These are phyloP conservation scores for Lactifluus volemus DNA, from an alignment of 768 basidiomycete genomes.

Conservation along the genomic window DNA sequence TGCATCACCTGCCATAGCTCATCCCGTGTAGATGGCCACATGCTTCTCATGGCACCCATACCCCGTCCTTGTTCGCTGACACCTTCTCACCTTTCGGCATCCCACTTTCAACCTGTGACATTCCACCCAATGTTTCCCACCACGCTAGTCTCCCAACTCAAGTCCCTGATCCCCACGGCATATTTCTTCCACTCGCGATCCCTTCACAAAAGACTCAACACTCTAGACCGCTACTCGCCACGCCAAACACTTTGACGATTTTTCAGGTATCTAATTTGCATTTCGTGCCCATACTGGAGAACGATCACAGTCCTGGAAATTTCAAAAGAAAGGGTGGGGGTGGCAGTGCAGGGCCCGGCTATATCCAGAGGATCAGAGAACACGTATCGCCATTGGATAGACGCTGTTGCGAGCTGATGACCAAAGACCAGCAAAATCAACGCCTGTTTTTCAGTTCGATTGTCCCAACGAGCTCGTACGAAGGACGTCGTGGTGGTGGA, in stretches of 20 bases:
- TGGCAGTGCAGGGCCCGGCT: slow-evolving; percentile 41
- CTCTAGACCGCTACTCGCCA: slow-evolving; percentile 54
- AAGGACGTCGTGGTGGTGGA: slow-evolving; percentile 17
- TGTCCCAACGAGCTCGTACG: not conserved
- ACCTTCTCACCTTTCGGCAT: slow-evolving; percentile 43
- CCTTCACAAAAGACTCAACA: slow-evolving; percentile 42
- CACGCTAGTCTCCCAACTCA: slow-evolving; percentile 37
- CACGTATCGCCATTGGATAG: slow-evolving; percentile 44
- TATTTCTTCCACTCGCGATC: slow-evolving; percentile 27
- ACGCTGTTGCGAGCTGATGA: slow-evolving; percentile 20
- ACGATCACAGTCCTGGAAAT: slow-evolving; percentile 44
- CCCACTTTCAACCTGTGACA: slow-evolving; percentile 44
- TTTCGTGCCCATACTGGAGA: slow-evolving; percentile 47
- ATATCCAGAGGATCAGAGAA: slow-evolving; percentile 66
- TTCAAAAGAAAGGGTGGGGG: slow-evolving; percentile 44
- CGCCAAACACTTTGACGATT: slow-evolving; percentile 44
- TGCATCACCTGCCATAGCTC: too few species aligned
- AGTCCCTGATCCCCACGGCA: slow-evolving; percentile 39
- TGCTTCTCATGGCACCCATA: too few species aligned
- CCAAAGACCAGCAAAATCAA: slow-evolving; percentile 25
- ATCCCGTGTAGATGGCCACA: too few species aligned
- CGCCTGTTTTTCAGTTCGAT: not conserved
- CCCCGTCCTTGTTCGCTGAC: not conserved
- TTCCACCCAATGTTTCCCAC: slow-evolving; percentile 43
- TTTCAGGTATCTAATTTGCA: slow-evolving; percentile 65